Evolutionary conservation across 495 filamentous ascomycete genomes (phyloP).

Genomic region (Annulohypoxylon bovei): DNA sequence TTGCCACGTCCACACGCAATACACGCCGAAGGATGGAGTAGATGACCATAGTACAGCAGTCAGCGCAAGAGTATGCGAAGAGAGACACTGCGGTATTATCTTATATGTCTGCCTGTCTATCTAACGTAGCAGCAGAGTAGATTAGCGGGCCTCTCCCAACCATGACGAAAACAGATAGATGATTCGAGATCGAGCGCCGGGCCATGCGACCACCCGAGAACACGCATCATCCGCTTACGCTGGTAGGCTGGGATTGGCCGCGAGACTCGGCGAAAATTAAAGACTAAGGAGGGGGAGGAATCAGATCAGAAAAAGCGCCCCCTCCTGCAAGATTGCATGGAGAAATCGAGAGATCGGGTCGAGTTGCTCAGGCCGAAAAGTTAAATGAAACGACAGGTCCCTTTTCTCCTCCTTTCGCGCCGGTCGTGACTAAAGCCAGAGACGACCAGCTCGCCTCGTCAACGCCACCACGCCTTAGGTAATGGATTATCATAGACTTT

Average conservation of each 20-base stretch:
- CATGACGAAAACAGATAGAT: conserved; percentile 21
- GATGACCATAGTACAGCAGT: conserved; percentile 8
- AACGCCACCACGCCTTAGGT: conserved; percentile 9
- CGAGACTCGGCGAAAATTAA: conserved; percentile 37
- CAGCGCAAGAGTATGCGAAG: conserved; percentile 29
- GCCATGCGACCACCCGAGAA: conserved; percentile 38
- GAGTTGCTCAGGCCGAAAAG: conserved; percentile 43
- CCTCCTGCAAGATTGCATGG: conserved; percentile 45
- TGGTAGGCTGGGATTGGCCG: conserved; percentile 37
- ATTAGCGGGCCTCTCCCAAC: conserved; percentile 6
- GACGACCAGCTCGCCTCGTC: conserved; percentile 15
- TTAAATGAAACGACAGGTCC: conserved; percentile 45
- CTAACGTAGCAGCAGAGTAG: neutral
- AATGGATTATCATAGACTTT: neutral
- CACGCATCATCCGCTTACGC: conserved; percentile 35
- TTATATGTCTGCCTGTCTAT: conserved; percentile 5
- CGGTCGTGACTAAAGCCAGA: neutral
- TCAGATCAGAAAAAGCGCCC: conserved; percentile 28
- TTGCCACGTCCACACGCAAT: conserved; percentile 8
- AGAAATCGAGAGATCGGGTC: conserved; percentile 43
- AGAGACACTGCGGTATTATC: conserved; percentile 25
- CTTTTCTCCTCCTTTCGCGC: conserved; percentile 12
- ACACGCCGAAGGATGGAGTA: conserved; percentile 19
- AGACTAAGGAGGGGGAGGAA: neutral
- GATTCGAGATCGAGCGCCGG: conserved; percentile 38